A percentile compares a stretch with the other conserved stretches of the same genome.
phyloP scores from a whole-genome alignment of 2,329 filamentous ascomycete species.

The Thelonectria olida region DNA sequence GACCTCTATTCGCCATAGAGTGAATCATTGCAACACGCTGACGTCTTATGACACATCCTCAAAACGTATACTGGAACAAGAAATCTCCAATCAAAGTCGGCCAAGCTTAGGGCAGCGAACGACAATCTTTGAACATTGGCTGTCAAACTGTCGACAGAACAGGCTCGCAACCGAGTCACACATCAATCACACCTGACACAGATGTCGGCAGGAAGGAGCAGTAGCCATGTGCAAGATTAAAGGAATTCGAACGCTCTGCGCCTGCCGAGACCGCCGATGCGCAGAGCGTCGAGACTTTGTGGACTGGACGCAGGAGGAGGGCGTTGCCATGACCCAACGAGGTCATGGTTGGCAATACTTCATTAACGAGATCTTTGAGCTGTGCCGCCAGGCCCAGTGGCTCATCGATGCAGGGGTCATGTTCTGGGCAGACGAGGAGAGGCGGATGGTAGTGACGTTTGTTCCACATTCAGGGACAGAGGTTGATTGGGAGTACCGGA shows the following conservation, averaged over 20 bases:
- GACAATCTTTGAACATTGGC: neutral
- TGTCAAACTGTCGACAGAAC: neutral
- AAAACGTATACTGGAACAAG: neutral
- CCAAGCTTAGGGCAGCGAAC: neutral
- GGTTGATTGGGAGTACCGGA: constrained; percentile 17
- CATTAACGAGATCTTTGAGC: constrained; percentile 9
- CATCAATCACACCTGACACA: neutral
- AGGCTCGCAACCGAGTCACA: neutral
- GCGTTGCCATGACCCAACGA: neutral
- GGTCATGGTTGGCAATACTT: constrained; percentile 23
- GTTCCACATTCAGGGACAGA: constrained; percentile 13
- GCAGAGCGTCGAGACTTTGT: constrained; percentile 11
- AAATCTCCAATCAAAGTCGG: neutral
- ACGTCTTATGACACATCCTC: neutral
- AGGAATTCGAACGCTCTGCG: constrained; percentile 9
- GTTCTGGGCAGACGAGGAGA: constrained; percentile 9
- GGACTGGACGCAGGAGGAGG: neutral
- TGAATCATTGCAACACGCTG: neutral
- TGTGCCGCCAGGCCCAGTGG: constrained; percentile 5
- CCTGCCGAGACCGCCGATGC: constrained; percentile 17
- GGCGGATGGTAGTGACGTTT: neutral
- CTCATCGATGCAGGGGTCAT: constrained; percentile 13
- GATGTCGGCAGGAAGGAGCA: neutral
- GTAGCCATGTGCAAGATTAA: constrained; percentile 21
- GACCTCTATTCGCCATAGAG: neutral